Percentiles rank a stretch among this genome's conserved stretches.
Conservation (phyloP, 2,329 filamentous ascomycete genomes). For the Colletotrichum zoysiae region DNA sequence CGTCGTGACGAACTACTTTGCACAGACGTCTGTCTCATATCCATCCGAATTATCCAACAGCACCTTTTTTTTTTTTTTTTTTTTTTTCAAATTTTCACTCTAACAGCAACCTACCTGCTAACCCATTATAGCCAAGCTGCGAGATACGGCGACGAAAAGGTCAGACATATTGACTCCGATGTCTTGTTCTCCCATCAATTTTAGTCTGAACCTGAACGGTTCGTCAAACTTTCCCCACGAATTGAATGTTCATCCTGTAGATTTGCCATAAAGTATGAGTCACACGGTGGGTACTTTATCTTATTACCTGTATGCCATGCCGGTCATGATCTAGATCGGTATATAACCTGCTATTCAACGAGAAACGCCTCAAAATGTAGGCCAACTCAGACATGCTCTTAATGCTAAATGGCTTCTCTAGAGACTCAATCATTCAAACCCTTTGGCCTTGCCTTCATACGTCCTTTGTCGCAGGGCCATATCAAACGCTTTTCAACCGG, state of each 20-base stretch:
- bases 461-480: neutral
- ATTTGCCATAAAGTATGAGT: neutral
- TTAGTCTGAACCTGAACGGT: neutral
- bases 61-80: too few relatives aligned
- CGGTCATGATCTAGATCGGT: neutral
- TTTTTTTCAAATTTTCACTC: neutral
- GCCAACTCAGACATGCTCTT: too few relatives aligned
- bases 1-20: too few relatives aligned
- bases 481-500: slow-evolving; percentile 13
- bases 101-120: too few relatives aligned
- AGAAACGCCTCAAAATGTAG: neutral
- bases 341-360: too few relatives aligned
- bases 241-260: too few relatives aligned
- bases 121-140: neutral
- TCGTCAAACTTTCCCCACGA: neutral
- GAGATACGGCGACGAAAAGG: neutral
- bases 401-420: neutral
- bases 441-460: neutral
- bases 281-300: neutral
- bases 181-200: neutral
- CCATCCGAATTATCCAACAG: too few relatives aligned
- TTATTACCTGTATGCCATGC: neutral
- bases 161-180: neutral
- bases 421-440: neutral
- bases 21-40: too few relatives aligned